Base-by-base conservation (phyloP, 2,329 filamentous ascomycete genomes). In the Sclerotinia trifoliorum region DNA sequence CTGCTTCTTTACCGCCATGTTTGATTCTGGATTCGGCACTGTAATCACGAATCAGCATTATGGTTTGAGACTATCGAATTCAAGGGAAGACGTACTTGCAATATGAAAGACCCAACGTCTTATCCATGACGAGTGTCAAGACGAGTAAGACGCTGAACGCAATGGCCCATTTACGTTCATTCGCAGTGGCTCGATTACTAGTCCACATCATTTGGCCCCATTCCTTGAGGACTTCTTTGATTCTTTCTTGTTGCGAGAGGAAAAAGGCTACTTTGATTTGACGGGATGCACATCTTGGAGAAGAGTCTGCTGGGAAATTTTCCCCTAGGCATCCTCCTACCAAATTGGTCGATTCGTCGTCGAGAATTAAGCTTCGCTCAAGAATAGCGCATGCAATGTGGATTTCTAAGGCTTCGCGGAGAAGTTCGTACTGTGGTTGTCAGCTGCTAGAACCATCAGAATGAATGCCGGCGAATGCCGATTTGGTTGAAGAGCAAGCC, bases 151-250 rank as follows among this genome's bases (percentile, higher is more conserved):
- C 73, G 57, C 73, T 71, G 61, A 77, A 77, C 26, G 72, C 73
- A 49, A 72, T 71, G n/a, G 75, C 74, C 75, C 75, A 77, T 69
- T 75, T 75, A 56, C 72, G 69, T 39, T 76, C 75, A 52, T 73
- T 75, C n/a, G 68, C 70, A 19, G 70, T 69, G 21, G 70, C 66
- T 32, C 72, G 70, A 44, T 72, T 74, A 26, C 73, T 76, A 1
- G 72, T 71, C 75, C 76, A 77, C 75, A 77, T 77, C 72, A 76
- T 71, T 57, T 58, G 71, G 21, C 75, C 75, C 75, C 75, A 77
- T 29, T 74, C 71, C 51, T 74, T 73, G 6, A 77, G 72, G 10
- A 77, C 73, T 21, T 69, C 65, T 54, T 71, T 65, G 62, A 77
- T 76, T 6, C 74, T 74, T 29, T 71, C 70, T 61, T 73, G 71